phyloP scores from a whole-genome alignment of 148 eudicot genomes.

The Silene latifolia region DNA sequence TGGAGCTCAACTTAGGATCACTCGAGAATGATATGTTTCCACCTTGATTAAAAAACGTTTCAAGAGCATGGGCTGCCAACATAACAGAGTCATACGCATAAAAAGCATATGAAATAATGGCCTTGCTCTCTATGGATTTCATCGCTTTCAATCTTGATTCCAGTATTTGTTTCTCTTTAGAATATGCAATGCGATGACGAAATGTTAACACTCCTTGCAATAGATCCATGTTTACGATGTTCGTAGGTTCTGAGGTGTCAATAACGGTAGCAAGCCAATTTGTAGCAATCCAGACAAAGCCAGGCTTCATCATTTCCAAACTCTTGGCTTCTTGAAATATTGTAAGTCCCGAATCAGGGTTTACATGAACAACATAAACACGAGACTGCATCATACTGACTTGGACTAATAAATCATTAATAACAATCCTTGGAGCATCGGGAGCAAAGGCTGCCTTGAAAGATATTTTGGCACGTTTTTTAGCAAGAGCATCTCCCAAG shows the following conservation, averaged over 20 bases:
- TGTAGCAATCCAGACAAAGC: slow-evolving; percentile 90
- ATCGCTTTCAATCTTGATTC: slow-evolving; percentile 45
- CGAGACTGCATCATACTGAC: slow-evolving; percentile 71
- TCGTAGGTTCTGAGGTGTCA: slow-evolving; percentile 39
- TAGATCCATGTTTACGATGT: slow-evolving; percentile 33
- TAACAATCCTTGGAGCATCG: slow-evolving; percentile 41
- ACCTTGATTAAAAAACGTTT: slow-evolving; percentile 45
- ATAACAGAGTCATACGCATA: slow-evolving; percentile 92
- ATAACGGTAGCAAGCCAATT: slow-evolving; percentile 80
- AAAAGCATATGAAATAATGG: slow-evolving; percentile 63
- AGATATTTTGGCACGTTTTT: slow-evolving; percentile 57
- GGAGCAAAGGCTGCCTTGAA: slow-evolving; percentile 74
- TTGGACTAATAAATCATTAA: slow-evolving; percentile 45
- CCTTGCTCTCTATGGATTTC: slow-evolving; percentile 36
- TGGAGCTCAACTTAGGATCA: slow-evolving; percentile 42
- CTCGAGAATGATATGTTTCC: slow-evolving; percentile 48
- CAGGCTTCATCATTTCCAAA: slow-evolving; percentile 60
- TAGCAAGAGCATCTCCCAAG: slow-evolving; percentile 53
- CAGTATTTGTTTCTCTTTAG: slow-evolving; percentile 39
- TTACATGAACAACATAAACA: slow-evolving; percentile 74
- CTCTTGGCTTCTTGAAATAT: slow-evolving; percentile 54
- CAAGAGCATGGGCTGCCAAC: slow-evolving; percentile 72
- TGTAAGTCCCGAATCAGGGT: slow-evolving; percentile 75
- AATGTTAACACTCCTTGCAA: slow-evolving; percentile 76
- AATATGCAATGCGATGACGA: slow-evolving; percentile 64